Evolutionary conservation across 768 basidiomycete species (phyloP), one percentile per base, ranked within the genome.

Genomic region (Russula earlei): DNA sequence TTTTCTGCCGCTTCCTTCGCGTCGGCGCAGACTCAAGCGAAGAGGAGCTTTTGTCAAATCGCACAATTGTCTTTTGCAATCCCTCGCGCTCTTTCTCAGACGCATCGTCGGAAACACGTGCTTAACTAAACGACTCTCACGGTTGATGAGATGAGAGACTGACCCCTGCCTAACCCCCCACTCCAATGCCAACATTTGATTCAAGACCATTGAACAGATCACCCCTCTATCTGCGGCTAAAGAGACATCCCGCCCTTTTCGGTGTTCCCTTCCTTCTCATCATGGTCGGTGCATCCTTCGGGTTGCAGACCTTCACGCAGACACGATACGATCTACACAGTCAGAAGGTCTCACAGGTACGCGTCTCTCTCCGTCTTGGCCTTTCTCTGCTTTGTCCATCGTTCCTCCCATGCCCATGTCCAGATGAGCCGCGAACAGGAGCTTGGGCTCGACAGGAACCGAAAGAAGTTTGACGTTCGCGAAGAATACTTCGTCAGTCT

Each of bases 401-500:
- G 11, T 2, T 8, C 17, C n/a, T 46, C 19, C 5, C 3, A 8
- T 15, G 3, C 17, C n/a, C 10, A 17, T 47, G 4, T 52, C 6
- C 48, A 83, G 91, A 69, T 96, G 34, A 78, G 81, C 37, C 83
- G 82, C 59, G 85, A 92, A 67, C 82, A 93, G 62, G 85, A 89
- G 59, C 74, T 94, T 20, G 78, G 82, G 10, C 72, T 93, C 63
- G 76, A 84, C 59, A 80, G 76, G 66, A 72, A 73, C 52, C 77
- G 85, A 70, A 86, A 84, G 72, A 87, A 82, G 73, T 84, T 96
- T 56, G 94, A 98, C 69, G 87, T 96, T 17, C 75, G 91, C 52
- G 95, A 97, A 67, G 94, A 96, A 67, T 99, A 98, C 69, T 97
- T 85, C 67, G 94, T 96, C 71, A 71, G 91, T 83, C 10, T 9